Conservation (phyloP, 139 green algal genomes). For the Chlorella sorokiniana region DNA sequence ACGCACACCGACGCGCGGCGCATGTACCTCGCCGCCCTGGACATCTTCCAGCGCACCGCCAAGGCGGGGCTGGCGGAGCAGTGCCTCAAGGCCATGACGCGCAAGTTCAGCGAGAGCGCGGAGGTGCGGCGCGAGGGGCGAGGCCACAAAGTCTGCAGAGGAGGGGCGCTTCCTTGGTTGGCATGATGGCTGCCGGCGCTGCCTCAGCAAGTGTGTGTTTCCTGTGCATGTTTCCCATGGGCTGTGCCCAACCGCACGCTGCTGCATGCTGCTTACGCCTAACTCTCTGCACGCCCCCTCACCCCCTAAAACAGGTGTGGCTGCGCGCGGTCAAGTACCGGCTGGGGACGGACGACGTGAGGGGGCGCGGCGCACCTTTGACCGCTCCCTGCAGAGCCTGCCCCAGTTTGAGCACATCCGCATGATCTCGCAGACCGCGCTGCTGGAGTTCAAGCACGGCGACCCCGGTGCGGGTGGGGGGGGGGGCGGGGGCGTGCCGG, state of each 20-base stretch:
- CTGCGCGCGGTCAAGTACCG: slow-evolving; percentile 62
- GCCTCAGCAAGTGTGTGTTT: too few relatives aligned
- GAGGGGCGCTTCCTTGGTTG: too few relatives aligned
- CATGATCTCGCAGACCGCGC: slow-evolving; percentile 72
- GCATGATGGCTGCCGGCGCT: background rate
- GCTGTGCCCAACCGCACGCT: too few relatives aligned
- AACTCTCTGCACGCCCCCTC: background rate
- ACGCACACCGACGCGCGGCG: slow-evolving; percentile 83
- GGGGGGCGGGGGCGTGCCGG: too few relatives aligned
- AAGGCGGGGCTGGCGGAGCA: slow-evolving; percentile 56
- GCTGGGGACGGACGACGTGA: slow-evolving; percentile 53
- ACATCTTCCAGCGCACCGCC: slow-evolving; percentile 68
- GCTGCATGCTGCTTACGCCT: too few relatives aligned
- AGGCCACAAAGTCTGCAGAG: too few relatives aligned
- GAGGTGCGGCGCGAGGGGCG: slow-evolving; percentile 80
- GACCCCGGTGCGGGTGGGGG: slow-evolving; percentile 13
- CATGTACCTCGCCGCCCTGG: slow-evolving; percentile 67
- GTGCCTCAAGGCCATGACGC: slow-evolving; percentile 69
- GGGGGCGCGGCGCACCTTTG: slow-evolving; percentile 59
- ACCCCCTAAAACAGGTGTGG: slow-evolving; percentile 68
- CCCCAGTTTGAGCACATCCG: slow-evolving; percentile 95
- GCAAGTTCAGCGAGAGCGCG: slow-evolving; percentile 82
- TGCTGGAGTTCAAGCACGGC: slow-evolving; percentile 88
- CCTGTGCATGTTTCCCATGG: too few relatives aligned
- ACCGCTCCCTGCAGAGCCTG: slow-evolving; percentile 69